A percentile compares a stretch with the other conserved stretches of the same genome.
phyloP scores from a whole-genome alignment of 192 early-diverging fungal species.

The Umbelopsis vinacea region DNA sequence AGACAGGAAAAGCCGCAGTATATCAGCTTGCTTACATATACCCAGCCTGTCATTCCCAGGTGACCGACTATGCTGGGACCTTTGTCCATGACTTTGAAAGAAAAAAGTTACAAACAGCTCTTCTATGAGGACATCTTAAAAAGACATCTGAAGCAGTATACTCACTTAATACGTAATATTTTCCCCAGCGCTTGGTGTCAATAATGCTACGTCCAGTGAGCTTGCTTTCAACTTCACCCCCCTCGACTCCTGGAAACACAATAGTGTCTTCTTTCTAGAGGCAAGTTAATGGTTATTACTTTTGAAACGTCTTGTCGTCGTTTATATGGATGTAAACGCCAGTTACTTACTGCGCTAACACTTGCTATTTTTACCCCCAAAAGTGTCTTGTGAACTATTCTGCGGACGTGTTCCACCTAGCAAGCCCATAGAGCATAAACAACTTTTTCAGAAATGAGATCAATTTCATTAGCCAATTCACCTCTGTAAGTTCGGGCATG shows the following conservation, averaged over 20 bases:
- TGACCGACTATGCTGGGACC: constrained; percentile 61
- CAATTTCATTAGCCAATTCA: neutral
- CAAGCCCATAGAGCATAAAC: constrained; percentile 42
- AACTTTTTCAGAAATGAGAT: neutral
- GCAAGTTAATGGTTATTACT: neutral
- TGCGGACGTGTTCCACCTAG: constrained; percentile 73
- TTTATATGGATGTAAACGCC: too few relatives aligned
- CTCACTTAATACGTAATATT: constrained; percentile 67
- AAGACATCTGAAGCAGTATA: neutral
- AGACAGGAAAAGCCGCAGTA: neutral
- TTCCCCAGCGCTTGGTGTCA: constrained; percentile 73
- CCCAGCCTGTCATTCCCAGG: constrained; percentile 77
- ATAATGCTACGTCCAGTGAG: constrained; percentile 57
- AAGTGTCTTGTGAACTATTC: constrained; percentile 54
- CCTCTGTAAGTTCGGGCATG: constrained; percentile 44
- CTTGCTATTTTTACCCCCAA: constrained; percentile 53
- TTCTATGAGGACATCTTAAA: neutral
- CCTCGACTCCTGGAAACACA: constrained; percentile 47
- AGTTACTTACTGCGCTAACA: constrained; percentile 46
- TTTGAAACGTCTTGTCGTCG: too few relatives aligned
- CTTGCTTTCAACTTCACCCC: constrained; percentile 35
- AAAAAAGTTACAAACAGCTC: neutral
- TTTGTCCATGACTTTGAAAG: constrained; percentile 41
- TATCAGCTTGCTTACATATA: constrained; percentile 40
- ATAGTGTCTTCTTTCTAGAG: constrained; percentile 46